These are phyloP conservation scores for Naganishia albida DNA, from an alignment of 1,284 basidiomycete genomes.

Conservation along the genomic window DNA sequence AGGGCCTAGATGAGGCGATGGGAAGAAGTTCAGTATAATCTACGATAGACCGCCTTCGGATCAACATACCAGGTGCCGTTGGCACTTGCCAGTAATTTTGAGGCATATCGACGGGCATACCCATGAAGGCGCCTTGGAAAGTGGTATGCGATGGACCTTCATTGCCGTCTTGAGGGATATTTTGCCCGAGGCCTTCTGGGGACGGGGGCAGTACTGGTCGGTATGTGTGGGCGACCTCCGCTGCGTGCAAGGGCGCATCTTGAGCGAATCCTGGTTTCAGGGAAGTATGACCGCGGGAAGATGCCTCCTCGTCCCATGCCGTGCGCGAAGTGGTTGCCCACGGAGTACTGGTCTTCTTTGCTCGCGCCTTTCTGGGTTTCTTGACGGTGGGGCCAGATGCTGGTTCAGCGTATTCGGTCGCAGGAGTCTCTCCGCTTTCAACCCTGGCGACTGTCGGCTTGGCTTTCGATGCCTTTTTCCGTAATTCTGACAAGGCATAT, in stretches of 20 bases:
- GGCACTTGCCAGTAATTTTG: not conserved
- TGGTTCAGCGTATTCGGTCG: not conserved
- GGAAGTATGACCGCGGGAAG: too few relatives aligned
- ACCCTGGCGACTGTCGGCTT: not conserved
- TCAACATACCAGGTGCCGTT: not conserved
- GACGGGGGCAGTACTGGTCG: too few relatives aligned
- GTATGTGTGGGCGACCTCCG: too few relatives aligned
- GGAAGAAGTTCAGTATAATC: too few relatives aligned
- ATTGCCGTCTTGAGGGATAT: too few relatives aligned
- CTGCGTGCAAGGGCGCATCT: too few relatives aligned
- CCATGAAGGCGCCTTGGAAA: too few relatives aligned
- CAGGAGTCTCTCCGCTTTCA: not conserved
- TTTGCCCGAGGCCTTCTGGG: too few relatives aligned
- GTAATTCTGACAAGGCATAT: not conserved
- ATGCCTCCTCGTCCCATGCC: too few relatives aligned
- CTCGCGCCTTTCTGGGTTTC: conserved; percentile 4
- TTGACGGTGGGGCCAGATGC: conserved; percentile 12
- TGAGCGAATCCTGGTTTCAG: too few relatives aligned
- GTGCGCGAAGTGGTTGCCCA: not conserved
- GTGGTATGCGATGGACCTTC: too few relatives aligned
- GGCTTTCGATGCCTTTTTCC: conserved; percentile 10
- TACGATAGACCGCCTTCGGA: not conserved
- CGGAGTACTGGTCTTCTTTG: not conserved
- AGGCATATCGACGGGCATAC: not conserved
- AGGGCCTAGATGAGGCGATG: too few relatives aligned